These are phyloP conservation scores for Monilinia vaccinii-corymbosi DNA, from an alignment of 2,329 filamentous ascomycete species.

Conservation along the genomic window DNA sequence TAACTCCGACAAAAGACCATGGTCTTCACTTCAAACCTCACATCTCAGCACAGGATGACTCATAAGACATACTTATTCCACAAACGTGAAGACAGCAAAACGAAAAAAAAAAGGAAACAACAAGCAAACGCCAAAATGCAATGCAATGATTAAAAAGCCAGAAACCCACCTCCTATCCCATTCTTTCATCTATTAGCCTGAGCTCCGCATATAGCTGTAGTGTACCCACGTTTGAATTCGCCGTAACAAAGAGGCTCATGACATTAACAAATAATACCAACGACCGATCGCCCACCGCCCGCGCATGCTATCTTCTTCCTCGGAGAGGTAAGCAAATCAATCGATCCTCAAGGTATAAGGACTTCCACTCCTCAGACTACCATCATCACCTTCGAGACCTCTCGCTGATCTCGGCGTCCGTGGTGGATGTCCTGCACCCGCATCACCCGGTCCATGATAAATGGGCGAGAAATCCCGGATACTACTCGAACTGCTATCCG, in stretches of 20 bases:
- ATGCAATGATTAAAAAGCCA: neutral
- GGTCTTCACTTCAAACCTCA: neutral
- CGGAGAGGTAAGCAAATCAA: neutral
- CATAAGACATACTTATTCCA: neutral
- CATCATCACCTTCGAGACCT: conserved; percentile 8
- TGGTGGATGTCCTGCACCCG: neutral
- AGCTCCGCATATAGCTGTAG: neutral
- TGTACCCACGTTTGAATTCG: neutral
- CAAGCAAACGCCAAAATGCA: neutral
- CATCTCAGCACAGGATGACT: neutral
- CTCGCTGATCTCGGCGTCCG: conserved; percentile 5
- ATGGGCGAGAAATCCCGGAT: conserved; percentile 22
- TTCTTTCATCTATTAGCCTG: neutral
- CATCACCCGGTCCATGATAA: conserved; percentile 11
- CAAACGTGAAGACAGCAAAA: neutral
- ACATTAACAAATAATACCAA: neutral
- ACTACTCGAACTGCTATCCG: conserved; percentile 14
- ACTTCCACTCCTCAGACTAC: conserved; percentile 18
- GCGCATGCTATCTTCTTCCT: no score
- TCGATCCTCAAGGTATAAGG: conserved; percentile 22
- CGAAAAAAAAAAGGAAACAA: neutral
- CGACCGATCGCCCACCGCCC: neutral
- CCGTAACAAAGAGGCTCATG: neutral
- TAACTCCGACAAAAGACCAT: neutral
- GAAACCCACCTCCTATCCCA: neutral